Base-by-base conservation (phyloP, 495 filamentous ascomycete species). In the Penicillium riverlandense region DNA sequence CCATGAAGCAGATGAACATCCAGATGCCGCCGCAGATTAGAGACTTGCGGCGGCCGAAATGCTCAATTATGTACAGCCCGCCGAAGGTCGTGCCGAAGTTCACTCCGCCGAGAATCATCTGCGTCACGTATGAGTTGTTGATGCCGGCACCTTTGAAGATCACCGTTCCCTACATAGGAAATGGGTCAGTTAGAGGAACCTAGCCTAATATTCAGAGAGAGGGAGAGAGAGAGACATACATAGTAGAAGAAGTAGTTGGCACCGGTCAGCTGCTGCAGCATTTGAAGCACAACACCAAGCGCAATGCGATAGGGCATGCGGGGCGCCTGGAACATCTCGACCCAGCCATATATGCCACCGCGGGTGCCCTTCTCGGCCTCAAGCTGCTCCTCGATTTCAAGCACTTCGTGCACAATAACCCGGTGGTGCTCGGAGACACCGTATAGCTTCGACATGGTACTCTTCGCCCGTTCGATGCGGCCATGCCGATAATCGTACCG, bases 201-300 rank as follows among this genome's bases (percentile, higher is more conserved):
- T 22, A 22, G 22, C 15, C 22, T 22, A 22, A 22, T 22, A 4
- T 22, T 22, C 22, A 22, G 22, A 22, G 22, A 22, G 15, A 16
- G 15, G n/a, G n/a, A 16, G 1, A 28, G 15, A 2, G 28, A 3
- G 16, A n/a, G 30, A 41, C 55, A 48, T 27, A 82, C 80, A 53
- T 85, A 88, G 63, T 88, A 86, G 66, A 88, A 85, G 64, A 85
- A 83, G 64, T 82, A 85, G 49, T 69, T 69, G 22, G 61, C 63
- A 35, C 65, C 65, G 0, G 61, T 67, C 13, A 69, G 44, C 33
- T 69, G 63, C 51, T 67, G 61, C 22, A 69, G 39, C 7, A 58
- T 58, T 43, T 90, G 85, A 2, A 92, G 65, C 0, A 70, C 57
- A 34, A 87, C 70, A 2, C 85, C 86, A 0, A 90, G 61, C 0